A percentile compares a stretch with the other conserved stretches of the same genome.
phyloP scores from a whole-genome alignment of 495 filamentous ascomycete species.

The Articulospora tetracladia region DNA sequence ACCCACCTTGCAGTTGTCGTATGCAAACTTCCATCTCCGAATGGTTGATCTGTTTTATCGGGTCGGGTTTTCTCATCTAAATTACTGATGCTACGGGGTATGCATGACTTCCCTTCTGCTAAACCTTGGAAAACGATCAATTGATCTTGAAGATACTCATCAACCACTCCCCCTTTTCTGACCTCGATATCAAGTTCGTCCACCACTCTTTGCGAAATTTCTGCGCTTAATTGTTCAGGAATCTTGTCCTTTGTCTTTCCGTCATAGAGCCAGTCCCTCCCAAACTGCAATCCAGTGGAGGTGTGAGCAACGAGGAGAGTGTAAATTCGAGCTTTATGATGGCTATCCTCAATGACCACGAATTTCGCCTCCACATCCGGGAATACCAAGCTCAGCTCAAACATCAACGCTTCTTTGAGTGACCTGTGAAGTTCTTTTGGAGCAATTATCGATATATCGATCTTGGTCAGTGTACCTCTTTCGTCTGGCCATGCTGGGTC shows the following conservation, averaged over 20 bases:
- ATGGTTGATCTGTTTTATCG: slow-evolving; percentile 34
- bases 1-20: slow-evolving; percentile 77
- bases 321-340: slow-evolving; percentile 59
- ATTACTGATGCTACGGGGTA: slow-evolving; percentile 22
- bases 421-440: slow-evolving; percentile 40
- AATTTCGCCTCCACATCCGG: slow-evolving; percentile 46
- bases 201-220: slow-evolving; percentile 48
- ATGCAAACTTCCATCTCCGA: slow-evolving; percentile 61
- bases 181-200: slow-evolving; percentile 56
- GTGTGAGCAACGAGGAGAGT: slow-evolving; percentile 71
- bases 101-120: slow-evolving; percentile 47
- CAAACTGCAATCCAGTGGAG: slow-evolving; percentile 56
- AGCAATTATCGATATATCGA: slow-evolving; percentile 57
- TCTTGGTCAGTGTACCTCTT: slow-evolving; percentile 42
- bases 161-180: slow-evolving; percentile 50
- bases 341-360: slow-evolving; percentile 52
- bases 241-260: slow-evolving; percentile 33
- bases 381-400: slow-evolving; percentile 34
- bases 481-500: slow-evolving; percentile 36
- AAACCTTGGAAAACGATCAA: slow-evolving; percentile 78
- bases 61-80: slow-evolving; percentile 26
- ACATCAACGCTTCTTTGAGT: slow-evolving; percentile 33
- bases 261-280: slow-evolving; percentile 60
- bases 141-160: slow-evolving; percentile 75
- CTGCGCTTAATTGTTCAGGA: slow-evolving; percentile 27